A percentile compares a stretch with the other conserved stretches of the same genome.
These are phyloP conservation scores for Chaetothyriales sp. DNA, from an alignment of 2,329 filamentous ascomycete genomes.

Conservation along the genomic window DNA sequence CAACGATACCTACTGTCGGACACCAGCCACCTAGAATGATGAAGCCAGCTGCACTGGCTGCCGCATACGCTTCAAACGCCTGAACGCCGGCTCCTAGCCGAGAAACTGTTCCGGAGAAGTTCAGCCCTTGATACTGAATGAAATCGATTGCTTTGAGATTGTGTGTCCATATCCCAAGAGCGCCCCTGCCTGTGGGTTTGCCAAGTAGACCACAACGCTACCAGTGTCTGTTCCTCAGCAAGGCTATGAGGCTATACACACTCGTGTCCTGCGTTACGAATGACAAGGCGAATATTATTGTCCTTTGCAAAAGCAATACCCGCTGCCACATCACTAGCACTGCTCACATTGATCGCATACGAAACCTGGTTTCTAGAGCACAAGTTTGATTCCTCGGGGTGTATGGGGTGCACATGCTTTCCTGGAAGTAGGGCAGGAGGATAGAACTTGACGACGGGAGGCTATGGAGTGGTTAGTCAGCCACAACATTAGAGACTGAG, in stretches of 20 bases:
- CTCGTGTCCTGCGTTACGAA: slow-evolving; percentile 47
- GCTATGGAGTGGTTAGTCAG: too few relatives aligned
- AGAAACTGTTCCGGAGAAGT: slow-evolving; percentile 27
- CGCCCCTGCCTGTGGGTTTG: slow-evolving; percentile 25
- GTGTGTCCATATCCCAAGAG: slow-evolving; percentile 30
- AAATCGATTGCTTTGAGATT: slow-evolving; percentile 24
- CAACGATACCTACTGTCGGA: slow-evolving; percentile 38
- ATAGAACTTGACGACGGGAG: too few relatives aligned
- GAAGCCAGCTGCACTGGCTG: slow-evolving; percentile 34
- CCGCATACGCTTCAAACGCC: slow-evolving; percentile 40
- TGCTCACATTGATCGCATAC: slow-evolving; percentile 26
- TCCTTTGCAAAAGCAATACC: slow-evolving; percentile 26
- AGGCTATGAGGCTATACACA: slow-evolving; percentile 13
- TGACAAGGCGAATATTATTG: slow-evolving; percentile 30
- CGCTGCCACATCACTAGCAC: slow-evolving; percentile 23
- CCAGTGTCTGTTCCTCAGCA: slow-evolving; percentile 1
- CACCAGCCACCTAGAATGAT: slow-evolving; percentile 44
- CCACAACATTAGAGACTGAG: too few relatives aligned
- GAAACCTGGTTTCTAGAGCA: slow-evolving; percentile 4
- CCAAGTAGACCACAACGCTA: slow-evolving; percentile 19
- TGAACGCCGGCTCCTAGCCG: slow-evolving; percentile 44
- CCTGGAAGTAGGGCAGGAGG: too few relatives aligned
- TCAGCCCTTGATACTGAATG: slow-evolving; percentile 5
- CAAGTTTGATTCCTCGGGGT: too few relatives aligned
- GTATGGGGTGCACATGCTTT: too few relatives aligned